Base-by-base conservation (phyloP, 2,329 filamentous ascomycete genomes). In the Colletotrichum horii region DNA sequence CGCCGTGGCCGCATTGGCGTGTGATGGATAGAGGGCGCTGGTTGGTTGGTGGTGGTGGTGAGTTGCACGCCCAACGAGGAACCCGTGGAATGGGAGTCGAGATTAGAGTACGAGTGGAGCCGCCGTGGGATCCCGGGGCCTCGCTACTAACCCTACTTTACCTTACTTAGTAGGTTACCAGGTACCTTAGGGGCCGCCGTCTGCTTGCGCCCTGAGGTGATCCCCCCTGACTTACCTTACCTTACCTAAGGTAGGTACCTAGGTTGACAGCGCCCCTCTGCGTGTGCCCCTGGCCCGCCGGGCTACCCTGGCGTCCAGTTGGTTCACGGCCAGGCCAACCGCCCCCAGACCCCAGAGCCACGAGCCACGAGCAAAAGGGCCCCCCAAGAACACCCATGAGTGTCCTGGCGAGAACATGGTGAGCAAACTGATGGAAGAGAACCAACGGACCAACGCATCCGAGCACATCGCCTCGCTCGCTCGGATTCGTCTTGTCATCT, bases 1-100 rank as follows among this genome's bases (percentile, higher is more conserved):
- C 58, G 56, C 65, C 36, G 64, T n/a, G 56, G 58, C 32, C 74
- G 70, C 58, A 76, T 69, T 62, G 58, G 64, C 64, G 70, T 75
- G 70, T 64, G 38, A 55, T 48, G 58, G 34, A 66, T 22, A 38
- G 66, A 56, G 15, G 30, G 52, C 34, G 55, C 19, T 72, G 73
- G 58, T 48, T 34, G 70, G 32, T 38, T 38, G 61, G 26, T 61
- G 30, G 38, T 30, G 62, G 52, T 48, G 34, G 22, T 48, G 66
- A 67, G 48, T 32, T 65, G 38, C 38, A 36, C 11, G 58, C 26
- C 26, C 15, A 58, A n/a, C 15, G 22, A n/a, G 34, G 24, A 64
- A 58, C 55, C 55, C 24, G n/a, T 58, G 43, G 43, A 68, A 55
- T 62, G 56, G 52, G 71, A 73, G 65, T 74, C 22, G 60, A 66